Conservation (phyloP, 2,329 filamentous ascomycete genomes). For the Colletotrichum simmondsii region DNA sequence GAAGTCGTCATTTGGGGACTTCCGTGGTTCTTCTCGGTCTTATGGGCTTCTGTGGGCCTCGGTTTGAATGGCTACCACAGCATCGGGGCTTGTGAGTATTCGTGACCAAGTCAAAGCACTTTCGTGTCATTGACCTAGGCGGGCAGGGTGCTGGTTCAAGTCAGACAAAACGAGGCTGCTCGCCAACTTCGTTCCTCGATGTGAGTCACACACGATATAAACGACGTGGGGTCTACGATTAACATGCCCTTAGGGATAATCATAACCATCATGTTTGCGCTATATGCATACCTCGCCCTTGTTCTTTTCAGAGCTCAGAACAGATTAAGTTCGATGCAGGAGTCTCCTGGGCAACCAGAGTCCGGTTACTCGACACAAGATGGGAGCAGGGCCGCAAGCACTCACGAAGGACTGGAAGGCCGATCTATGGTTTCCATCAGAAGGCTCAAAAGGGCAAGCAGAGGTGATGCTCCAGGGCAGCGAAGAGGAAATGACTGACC, state of each 20-base stretch:
- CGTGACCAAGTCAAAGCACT: too few relatives aligned
- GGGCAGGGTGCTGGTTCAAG: slow-evolving; percentile 52
- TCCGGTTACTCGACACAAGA: slow-evolving; percentile 2
- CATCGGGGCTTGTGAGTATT: slow-evolving; percentile 43
- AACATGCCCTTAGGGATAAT: slow-evolving; percentile 42
- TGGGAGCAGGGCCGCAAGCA: slow-evolving; percentile 1
- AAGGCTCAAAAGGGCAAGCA: slow-evolving; percentile 37
- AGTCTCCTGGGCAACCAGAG: background rate
- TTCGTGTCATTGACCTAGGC: background rate
- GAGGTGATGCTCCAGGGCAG: background rate
- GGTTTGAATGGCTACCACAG: slow-evolving; percentile 44
- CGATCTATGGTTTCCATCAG: slow-evolving; percentile 24
- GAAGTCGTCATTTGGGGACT: slow-evolving; percentile 44
- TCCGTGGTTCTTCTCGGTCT: slow-evolving; percentile 48
- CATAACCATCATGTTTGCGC: slow-evolving; percentile 47
- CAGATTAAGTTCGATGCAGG: slow-evolving; percentile 44
- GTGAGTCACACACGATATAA: slow-evolving; percentile 23
- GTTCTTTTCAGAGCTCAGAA: slow-evolving; percentile 51
- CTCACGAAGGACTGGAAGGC: background rate
- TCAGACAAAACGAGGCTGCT: slow-evolving; percentile 49
- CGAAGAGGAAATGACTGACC: background rate
- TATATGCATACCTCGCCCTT: slow-evolving; percentile 52
- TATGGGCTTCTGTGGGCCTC: slow-evolving; percentile 48
- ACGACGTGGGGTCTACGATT: background rate
- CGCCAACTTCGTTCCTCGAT: slow-evolving; percentile 54